Base-by-base conservation (phyloP, 2,329 filamentous ascomycete species). In the Geoglossum cookeanum region DNA sequence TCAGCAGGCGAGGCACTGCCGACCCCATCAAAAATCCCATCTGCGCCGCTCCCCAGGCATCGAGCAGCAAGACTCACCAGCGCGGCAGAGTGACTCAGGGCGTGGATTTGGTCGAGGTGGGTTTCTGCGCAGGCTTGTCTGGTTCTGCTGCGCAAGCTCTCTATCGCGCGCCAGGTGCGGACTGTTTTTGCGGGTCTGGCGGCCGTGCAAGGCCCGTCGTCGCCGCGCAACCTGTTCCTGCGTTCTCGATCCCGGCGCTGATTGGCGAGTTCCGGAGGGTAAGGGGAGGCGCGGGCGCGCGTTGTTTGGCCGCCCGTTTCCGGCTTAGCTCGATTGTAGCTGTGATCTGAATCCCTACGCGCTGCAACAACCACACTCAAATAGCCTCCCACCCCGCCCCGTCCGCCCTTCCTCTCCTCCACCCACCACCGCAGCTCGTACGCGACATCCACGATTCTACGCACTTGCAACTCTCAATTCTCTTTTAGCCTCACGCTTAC, bases 321-420 rank as follows among this genome's bases (percentile, higher is more conserved):
- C 2, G 57, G 57, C 17, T 55, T 58, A 58, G 57, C 57, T 54
- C 54, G 15, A 13, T 54, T 44, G 47, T 22, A 11, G 22, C 13
- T 32, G 53, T 58, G 56, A 58, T 58, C 56, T 55, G 56, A 45
- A 35, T 30, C 32, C 15, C 29, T 7, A 13, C 30, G 55, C 15
- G 39, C 17, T 27, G 58, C 7, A 6, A 8, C 55, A n/a, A 30
- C 33, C 22, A 22, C 22, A 58, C 56, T 58, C 37, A 55, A 45
- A 58, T 58, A 55, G 4, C 56, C n/a, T 33, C 32, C 22, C 57
- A 33, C 53, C 30, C 53, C 49, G 17, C n/a, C 49, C 15, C 29
- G 9, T 15, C 22, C 33, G 22, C 29, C 39, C n/a, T 57, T 33
- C 53, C 51, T 56, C 15, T 11, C 48, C 47, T 35, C 47, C 53